A percentile compares a stretch with the other conserved stretches of the same genome.
Evolutionary conservation across 2,329 filamentous ascomycete species (phyloP).

Genomic region (Aspergillus felis): DNA sequence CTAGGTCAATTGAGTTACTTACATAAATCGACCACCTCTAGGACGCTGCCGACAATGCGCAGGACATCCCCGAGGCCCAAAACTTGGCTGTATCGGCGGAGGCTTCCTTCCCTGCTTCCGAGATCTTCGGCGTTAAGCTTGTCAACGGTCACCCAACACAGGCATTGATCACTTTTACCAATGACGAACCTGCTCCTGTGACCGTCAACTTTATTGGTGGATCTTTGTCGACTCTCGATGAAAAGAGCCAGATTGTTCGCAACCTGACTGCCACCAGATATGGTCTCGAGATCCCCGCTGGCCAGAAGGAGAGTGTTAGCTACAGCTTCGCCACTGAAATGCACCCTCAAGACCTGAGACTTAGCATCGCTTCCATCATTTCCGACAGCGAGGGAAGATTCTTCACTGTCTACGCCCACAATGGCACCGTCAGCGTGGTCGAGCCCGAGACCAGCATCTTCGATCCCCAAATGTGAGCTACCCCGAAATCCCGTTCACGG

Average conservation of each 20-base stretch:
- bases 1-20: slow-evolving; percentile 22
- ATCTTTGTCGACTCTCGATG: slow-evolving; percentile 60
- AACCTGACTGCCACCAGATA: slow-evolving; percentile 81
- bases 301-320: slow-evolving; percentile 70
- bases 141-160: slow-evolving; percentile 87
- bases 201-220: slow-evolving; percentile 73
- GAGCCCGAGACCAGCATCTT: slow-evolving; percentile 89
- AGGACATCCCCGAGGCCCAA: slow-evolving; percentile 61
- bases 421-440: slow-evolving; percentile 78
- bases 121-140: slow-evolving; percentile 92
- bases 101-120: slow-evolving; percentile 60
- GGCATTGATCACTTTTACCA: slow-evolving; percentile 76
- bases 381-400: slow-evolving; percentile 62
- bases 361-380: slow-evolving; percentile 74
- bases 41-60: slow-evolving; percentile 61
- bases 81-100: slow-evolving; percentile 54
- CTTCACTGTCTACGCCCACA: slow-evolving; percentile 75
- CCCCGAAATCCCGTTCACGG: not conserved
- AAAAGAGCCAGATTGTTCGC: slow-evolving; percentile 62
- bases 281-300: slow-evolving; percentile 67
- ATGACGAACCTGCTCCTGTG: slow-evolving; percentile 74
- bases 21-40: slow-evolving; percentile 18
- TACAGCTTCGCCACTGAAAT: slow-evolving; percentile 88
- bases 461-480: slow-evolving; percentile 85
- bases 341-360: slow-evolving; percentile 81